phyloP scores from a whole-genome alignment of 176 grass and related monocot genomes.

The Carex scoparia region DNA sequence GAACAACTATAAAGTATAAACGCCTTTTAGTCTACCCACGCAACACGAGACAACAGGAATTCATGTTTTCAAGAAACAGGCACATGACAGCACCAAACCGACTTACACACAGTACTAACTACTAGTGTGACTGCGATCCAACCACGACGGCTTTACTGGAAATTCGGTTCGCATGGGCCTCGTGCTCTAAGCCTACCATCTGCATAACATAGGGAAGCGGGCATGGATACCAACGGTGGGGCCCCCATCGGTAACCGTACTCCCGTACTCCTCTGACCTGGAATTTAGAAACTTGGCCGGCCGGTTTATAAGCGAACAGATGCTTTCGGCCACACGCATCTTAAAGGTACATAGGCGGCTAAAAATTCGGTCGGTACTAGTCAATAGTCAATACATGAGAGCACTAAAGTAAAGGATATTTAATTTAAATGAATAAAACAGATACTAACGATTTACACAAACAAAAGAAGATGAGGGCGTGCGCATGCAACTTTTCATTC shows the following conservation, averaged over 20 bases:
- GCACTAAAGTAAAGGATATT: too few relatives aligned
- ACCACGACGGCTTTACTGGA: neutral
- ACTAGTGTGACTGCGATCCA: neutral
- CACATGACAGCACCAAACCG: slow-evolving; percentile 5
- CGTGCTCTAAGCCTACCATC: neutral
- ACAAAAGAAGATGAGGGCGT: too few relatives aligned
- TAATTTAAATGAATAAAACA: too few relatives aligned
- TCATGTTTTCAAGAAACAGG: slow-evolving; percentile 13
- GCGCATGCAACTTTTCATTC: too few relatives aligned
- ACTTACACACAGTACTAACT: neutral
- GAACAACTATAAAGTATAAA: neutral
- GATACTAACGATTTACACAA: too few relatives aligned
- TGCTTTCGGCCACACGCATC: too few relatives aligned
- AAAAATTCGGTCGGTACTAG: too few relatives aligned
- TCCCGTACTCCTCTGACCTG: neutral
- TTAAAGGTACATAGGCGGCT: too few relatives aligned
- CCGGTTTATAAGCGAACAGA: too few relatives aligned
- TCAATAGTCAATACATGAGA: too few relatives aligned
- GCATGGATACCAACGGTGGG: neutral
- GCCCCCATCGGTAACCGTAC: neutral
- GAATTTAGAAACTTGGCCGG: neutral
- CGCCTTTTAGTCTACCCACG: neutral
- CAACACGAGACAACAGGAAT: neutral
- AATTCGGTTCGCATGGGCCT: neutral
- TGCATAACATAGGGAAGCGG: neutral